phyloP scores from a whole-genome alignment of 441 rosid species.

The Syzygium syzygioides region DNA sequence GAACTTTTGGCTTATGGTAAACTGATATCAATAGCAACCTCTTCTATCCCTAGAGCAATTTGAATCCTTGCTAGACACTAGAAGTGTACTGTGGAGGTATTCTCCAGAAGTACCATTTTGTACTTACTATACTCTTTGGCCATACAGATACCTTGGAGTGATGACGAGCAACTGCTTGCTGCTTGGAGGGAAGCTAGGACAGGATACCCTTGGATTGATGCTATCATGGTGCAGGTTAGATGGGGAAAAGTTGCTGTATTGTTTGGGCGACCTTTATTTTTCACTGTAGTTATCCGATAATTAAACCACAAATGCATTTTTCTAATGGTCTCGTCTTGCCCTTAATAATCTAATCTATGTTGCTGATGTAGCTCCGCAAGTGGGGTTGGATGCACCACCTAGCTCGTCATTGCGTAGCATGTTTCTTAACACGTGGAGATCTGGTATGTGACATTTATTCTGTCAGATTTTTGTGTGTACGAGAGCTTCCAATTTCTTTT shows the following conservation, averaged over 20 bases:
- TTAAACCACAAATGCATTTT: background rate
- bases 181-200: conserved; percentile 96
- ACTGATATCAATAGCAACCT: background rate
- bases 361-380: conserved; percentile 54
- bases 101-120: background rate
- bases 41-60: background rate
- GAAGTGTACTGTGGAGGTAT: background rate
- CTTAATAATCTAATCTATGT: background rate
- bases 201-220: conserved; percentile 99
- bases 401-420: conserved; percentile 88
- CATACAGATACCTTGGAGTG: conserved; percentile 83
- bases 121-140: background rate
- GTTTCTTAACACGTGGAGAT: conserved; percentile 95
- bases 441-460: conserved; percentile 39
- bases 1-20: background rate
- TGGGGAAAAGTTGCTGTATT: background rate
- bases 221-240: conserved; percentile 92
- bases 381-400: conserved; percentile 99
- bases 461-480: background rate
- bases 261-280: background rate
- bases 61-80: background rate
- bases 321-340: background rate
- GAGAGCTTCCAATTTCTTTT: background rate
- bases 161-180: conserved; percentile 54
- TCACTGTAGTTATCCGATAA: background rate